phyloP scores from a whole-genome alignment of 495 filamentous ascomycete genomes.

The Penicillium soppii region DNA sequence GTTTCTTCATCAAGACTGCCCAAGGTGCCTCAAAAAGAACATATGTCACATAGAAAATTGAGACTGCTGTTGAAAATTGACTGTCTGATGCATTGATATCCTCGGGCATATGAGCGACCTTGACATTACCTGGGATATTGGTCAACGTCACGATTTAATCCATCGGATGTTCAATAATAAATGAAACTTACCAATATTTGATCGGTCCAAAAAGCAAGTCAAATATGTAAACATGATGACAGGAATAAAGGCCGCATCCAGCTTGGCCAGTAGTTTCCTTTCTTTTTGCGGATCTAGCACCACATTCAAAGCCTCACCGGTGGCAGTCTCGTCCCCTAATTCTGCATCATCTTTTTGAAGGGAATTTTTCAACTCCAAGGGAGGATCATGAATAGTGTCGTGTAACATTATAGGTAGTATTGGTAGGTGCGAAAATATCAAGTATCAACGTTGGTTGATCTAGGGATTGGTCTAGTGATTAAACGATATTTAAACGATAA shows the following conservation, averaged over 20 bases:
- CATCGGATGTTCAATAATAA: background rate
- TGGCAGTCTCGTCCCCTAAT: conserved; percentile 3
- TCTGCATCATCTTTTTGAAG: conserved; percentile 14
- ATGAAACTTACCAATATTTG: conserved; percentile 45
- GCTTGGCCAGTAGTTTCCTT: conserved; percentile 38
- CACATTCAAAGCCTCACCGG: conserved; percentile 23
- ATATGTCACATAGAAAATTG: conserved; percentile 54
- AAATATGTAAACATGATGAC: conserved; percentile 50
- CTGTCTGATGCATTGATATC: conserved; percentile 41
- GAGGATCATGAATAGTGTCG: background rate
- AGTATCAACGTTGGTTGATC: too few species aligned
- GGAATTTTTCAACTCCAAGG: conserved; percentile 16
- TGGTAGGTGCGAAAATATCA: background rate
- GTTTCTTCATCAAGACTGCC: conserved; percentile 47
- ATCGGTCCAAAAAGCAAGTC: conserved; percentile 45
- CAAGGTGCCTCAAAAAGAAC: conserved; percentile 45
- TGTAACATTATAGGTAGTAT: conserved; percentile 1
- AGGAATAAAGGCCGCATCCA: conserved; percentile 45
- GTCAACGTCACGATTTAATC: background rate
- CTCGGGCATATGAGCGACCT: conserved; percentile 44
- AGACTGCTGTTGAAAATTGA: conserved; percentile 48
- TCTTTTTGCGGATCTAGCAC: conserved; percentile 34
- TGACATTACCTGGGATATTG: conserved; percentile 39
- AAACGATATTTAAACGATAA: too few species aligned
- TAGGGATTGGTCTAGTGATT: too few species aligned